These are phyloP conservation scores for Globisporangium lucens DNA, from an alignment of 352 stramenopile genomes.

Conservation along the genomic window DNA sequence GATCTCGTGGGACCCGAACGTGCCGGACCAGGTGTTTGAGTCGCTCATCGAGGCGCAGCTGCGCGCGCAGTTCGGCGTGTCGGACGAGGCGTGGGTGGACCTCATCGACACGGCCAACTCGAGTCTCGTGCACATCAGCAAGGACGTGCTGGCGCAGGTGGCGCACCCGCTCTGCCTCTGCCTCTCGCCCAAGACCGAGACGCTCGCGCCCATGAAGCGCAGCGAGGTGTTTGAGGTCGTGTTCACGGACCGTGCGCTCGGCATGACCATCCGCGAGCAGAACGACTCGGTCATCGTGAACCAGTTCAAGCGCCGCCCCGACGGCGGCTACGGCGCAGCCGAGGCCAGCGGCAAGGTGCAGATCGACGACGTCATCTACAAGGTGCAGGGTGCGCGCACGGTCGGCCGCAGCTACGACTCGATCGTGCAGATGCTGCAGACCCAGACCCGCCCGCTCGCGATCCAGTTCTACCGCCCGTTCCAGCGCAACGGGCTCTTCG, in stretches of 20 bases:
- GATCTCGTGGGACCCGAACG: slow-evolving; percentile 77
- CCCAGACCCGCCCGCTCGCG: slow-evolving; percentile 57
- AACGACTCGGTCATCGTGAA: slow-evolving; percentile 86
- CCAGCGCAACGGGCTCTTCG: slow-evolving; percentile 72
- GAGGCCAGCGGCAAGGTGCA: slow-evolving; percentile 57
- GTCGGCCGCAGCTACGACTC: slow-evolving; percentile 78
- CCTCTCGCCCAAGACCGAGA: slow-evolving; percentile 81
- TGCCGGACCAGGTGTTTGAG: slow-evolving; percentile 82
- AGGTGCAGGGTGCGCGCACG: slow-evolving; percentile 72
- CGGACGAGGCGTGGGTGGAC: slow-evolving; percentile 84
- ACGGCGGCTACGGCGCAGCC: slow-evolving; percentile 50
- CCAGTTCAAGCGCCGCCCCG: slow-evolving; percentile 66
- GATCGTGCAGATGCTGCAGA: slow-evolving; percentile 86
- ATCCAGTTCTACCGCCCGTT: slow-evolving; percentile 86
- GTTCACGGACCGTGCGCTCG: slow-evolving; percentile 65
- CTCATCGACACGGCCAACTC: slow-evolving; percentile 82
- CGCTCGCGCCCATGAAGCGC: slow-evolving; percentile 75
- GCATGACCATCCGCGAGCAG: slow-evolving; percentile 83
- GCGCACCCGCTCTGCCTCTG: slow-evolving; percentile 71
- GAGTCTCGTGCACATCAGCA: slow-evolving; percentile 81
- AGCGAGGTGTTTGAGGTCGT: slow-evolving; percentile 77
- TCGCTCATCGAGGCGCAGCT: slow-evolving; percentile 75
- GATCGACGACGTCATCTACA: slow-evolving; percentile 83
- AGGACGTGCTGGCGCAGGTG: slow-evolving; percentile 54
- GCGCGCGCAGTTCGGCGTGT: slow-evolving; percentile 70